Percentiles rank a stretch among this genome's conserved stretches.
Conservation (phyloP, 495 filamentous ascomycete genomes). For the Aspergillus nanangensis region DNA sequence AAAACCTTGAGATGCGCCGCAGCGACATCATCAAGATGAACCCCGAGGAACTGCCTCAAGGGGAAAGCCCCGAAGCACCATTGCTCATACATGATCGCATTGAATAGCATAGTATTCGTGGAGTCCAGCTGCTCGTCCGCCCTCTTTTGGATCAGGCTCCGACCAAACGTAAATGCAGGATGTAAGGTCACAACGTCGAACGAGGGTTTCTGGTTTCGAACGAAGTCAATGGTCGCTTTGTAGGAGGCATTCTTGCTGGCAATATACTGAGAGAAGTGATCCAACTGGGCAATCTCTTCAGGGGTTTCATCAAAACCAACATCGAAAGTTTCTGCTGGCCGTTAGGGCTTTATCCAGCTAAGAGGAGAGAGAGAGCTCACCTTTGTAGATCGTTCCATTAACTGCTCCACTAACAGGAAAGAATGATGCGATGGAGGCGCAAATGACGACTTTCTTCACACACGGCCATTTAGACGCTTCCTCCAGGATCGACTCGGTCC, state of each 20-base stretch:
- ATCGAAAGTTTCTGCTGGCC: neutral
- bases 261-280: neutral
- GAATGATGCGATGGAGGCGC: constrained; percentile 32
- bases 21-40: constrained; percentile 16
- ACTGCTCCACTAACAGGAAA: constrained; percentile 9
- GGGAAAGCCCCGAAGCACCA: too few species aligned
- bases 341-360: too few species aligned
- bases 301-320: neutral
- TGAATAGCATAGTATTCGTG: constrained; percentile 9
- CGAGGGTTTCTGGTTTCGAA: neutral
- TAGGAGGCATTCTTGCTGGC: constrained; percentile 4
- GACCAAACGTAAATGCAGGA: constrained; percentile 12
- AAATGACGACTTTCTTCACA: constrained; percentile 39
- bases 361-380: neutral
- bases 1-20: constrained; percentile 16
- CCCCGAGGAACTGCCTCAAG: constrained; percentile 7
- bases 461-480: constrained; percentile 23
- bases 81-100: constrained; percentile 3
- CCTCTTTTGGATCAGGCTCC: constrained; percentile 10
- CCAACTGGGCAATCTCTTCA: neutral
- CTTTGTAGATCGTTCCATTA: neutral
- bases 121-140: constrained; percentile 8
- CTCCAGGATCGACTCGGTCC: constrained; percentile 31
- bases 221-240: constrained; percentile 5
- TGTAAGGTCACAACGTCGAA: constrained; percentile 10